Percentiles rank a stretch among this genome's conserved stretches.
Evolutionary conservation across 129 eudicot species (phyloP).

Genomic region (Oenanthe sinensis): DNA sequence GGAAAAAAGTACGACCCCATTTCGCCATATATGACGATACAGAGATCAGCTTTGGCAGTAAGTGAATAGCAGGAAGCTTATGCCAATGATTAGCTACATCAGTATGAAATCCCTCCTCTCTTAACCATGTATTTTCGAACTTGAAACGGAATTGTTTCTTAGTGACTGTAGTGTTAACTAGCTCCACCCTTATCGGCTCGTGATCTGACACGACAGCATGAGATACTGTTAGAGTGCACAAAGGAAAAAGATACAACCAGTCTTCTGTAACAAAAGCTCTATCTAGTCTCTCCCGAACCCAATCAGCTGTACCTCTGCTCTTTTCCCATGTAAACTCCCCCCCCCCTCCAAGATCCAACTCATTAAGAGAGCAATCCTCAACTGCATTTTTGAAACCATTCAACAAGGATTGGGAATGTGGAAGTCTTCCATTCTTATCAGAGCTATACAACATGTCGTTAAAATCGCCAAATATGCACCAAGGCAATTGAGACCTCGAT

Average conservation of each 20-base stretch:
- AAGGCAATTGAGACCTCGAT: too few relatives aligned
- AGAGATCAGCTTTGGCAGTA: too few relatives aligned
- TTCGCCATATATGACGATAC: background rate
- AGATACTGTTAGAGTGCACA: accelerated
- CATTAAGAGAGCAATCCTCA: too few relatives aligned
- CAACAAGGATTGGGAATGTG: too few relatives aligned
- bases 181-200: background rate
- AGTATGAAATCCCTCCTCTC: background rate
- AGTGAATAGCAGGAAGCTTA: background rate
- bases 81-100: background rate
- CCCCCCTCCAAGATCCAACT: too few relatives aligned
- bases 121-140: background rate
- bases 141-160: background rate
- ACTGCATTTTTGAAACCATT: too few relatives aligned
- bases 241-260: background rate
- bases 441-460: too few relatives aligned
- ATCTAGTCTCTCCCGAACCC: background rate
- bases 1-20: background rate
- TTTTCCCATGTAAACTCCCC: too few relatives aligned
- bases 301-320: too few relatives aligned
- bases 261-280: background rate
- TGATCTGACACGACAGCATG: background rate
- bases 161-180: accelerated
- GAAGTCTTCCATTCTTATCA: too few relatives aligned
- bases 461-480: too few relatives aligned